A percentile compares a stretch with the other conserved stretches of the same genome.
Conservation (phyloP, 2,329 filamentous ascomycete genomes). For the Phyllosticta capitalensis region DNA sequence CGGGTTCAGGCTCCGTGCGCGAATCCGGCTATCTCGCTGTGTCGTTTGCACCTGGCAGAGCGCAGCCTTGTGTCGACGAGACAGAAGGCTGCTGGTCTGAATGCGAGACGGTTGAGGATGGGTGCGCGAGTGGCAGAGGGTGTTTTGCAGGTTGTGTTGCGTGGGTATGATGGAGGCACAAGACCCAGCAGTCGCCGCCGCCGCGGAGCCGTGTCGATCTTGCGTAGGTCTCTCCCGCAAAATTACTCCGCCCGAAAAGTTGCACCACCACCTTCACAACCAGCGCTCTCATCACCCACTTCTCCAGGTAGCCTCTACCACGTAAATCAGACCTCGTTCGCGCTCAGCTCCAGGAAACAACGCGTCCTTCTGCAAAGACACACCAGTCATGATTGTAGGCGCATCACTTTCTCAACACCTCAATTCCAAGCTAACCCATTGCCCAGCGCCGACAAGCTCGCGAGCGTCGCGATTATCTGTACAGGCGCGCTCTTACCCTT, state of each 20-base stretch:
- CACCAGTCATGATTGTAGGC: constrained; percentile 8
- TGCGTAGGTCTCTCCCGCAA: constrained; percentile 7
- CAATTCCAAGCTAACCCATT: constrained; percentile 1
- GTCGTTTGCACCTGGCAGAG: background rate
- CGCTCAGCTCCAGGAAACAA: background rate
- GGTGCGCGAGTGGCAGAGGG: background rate
- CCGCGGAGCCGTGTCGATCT: background rate
- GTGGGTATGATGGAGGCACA: background rate
- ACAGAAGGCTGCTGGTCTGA: background rate
- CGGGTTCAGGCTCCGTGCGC: background rate
- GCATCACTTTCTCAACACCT: background rate
- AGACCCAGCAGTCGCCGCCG: background rate
- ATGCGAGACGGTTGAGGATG: background rate
- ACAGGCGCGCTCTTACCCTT: constrained; percentile 76
- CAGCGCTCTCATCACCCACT: background rate
- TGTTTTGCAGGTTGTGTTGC: background rate
- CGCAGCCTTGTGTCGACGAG: background rate
- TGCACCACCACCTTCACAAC: background rate
- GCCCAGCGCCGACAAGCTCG: constrained; percentile 57
- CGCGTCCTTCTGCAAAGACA: background rate
- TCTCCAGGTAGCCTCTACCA: background rate
- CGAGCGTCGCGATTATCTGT: constrained; percentile 79
- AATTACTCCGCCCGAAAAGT: constrained; percentile 6
- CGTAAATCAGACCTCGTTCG: too few species aligned
- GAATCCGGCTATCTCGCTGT: background rate